Evolutionary conservation across 176 grass and related monocot species (phyloP), one percentile per base, ranked within the genome.

Genomic region (Chloris gayana): DNA sequence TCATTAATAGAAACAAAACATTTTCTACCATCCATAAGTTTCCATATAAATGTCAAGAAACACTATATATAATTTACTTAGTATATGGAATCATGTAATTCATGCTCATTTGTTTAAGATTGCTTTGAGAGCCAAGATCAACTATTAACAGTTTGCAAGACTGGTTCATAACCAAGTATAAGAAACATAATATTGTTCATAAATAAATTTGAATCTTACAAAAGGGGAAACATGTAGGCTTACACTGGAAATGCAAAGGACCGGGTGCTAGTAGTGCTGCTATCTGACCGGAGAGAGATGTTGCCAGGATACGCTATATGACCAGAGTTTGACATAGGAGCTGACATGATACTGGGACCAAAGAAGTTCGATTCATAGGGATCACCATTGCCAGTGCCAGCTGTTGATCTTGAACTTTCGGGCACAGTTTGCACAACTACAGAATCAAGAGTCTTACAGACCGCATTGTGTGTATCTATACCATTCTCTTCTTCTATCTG

Each of bases 211-310:
- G 27, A 17, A 67, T 31, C 41, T 69, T 2, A 64, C 26, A 45
- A 42, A 32, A 44, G 53, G 51, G 61, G 61, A 21, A 42, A 64
- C 9, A 46, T 9, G 5, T 39, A 64, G 30, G 78, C 94, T 88
- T 90, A 94, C 94, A 97, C 85, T 42, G 94, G 94, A 84, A 97
- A 97, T 66, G 94, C 91, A 4, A 97, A 97, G 67, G 94, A 97
- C 18, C 87, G 85, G 57, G 94, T 84, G 78, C 94, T 94, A 44
- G 89, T 94, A 4, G 93, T 82, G 79, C 87, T 97, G 75, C 94
- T 97, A 76, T 94, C 94, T 46, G 94, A 97, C 18, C 94, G 89
- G 26, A 91, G 71, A 69, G 94, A 97, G 56, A 88, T 53, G 24
- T 75, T 94, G 22, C 91, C 94, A 58, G 91, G 83, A 87, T 93